These are phyloP conservation scores for Solanum paucissectum DNA, from an alignment of 257 asterid species.

Conservation along the genomic window DNA sequence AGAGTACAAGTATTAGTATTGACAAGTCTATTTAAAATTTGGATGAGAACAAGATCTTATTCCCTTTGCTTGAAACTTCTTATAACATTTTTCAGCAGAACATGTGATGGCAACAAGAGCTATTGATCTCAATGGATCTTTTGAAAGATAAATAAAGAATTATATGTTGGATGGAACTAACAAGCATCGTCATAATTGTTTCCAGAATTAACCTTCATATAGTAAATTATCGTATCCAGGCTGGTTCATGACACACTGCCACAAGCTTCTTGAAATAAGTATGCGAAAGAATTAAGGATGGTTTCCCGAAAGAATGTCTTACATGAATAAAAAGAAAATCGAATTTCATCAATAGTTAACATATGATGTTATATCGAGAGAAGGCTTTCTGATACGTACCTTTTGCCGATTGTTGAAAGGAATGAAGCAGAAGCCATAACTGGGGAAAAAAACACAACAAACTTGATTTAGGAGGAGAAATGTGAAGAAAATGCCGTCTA, in stretches of 20 bases:
- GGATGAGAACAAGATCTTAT: background rate
- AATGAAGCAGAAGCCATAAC: constrained; percentile 19
- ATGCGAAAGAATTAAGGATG: background rate
- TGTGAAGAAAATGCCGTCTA: background rate
- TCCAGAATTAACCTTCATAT: background rate
- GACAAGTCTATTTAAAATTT: background rate
- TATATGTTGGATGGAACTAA: background rate
- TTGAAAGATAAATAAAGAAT: background rate
- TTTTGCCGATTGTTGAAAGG: constrained; percentile 13
- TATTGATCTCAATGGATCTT: background rate
- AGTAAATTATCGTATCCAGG: background rate
- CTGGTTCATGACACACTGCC: background rate
- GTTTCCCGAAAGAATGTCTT: background rate
- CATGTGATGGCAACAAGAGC: background rate
- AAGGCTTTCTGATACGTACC: background rate
- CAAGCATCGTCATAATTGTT: background rate
- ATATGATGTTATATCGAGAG: background rate
- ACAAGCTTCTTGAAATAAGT: background rate
- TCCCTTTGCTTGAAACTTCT: background rate
- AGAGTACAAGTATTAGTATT: background rate
- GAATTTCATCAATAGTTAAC: background rate
- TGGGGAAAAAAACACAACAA: background rate
- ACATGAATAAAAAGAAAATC: background rate
- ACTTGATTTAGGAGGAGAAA: background rate
- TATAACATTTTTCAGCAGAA: background rate